Base-by-base conservation (phyloP, 2,329 filamentous ascomycete genomes). In the Trichoderma sp. region DNA sequence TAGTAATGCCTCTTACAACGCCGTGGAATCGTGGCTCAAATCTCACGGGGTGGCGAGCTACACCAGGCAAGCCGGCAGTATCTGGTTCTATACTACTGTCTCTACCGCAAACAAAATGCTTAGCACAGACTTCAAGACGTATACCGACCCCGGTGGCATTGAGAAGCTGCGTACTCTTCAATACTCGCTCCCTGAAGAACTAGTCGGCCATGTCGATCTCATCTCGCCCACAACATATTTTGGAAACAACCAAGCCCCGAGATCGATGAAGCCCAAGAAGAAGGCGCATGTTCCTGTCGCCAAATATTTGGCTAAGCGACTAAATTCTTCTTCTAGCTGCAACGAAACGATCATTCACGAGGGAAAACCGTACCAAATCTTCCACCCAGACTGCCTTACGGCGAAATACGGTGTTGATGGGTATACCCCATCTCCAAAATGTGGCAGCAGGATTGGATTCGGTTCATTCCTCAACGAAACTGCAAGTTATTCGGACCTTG, bases 171-270 rank as follows among this genome's bases (percentile, higher is more conserved):
- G 72, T 29, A 72, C 72, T 33, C 69, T 62, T 19, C 63, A 73
- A 24, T 73, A 72, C 49, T 73, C 72, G 6, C 61, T 73, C 29
- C 72, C 72, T 14, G 49, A 70, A 49, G 59, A 53, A 35, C 69
- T 73, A 5, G 68, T 71, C 49, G 40, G 47, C 27, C 61, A 72
- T 31, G 63, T 73, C 24, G 72, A 73, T 40, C 70, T 70, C 14
- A 71, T 73, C 31, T 64, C 70, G 0, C 72, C 72, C 3, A 72
- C 72, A 2, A 73, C 71, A 7, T 70, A 68, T 6, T 69, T 73
- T 21, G 70, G 66, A 29, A 70, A 70, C 69, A 31, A 52, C 40
- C 13, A 27, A 49, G 16, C 59, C 70, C n/a, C 37, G 55, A 67
- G 43, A n/a, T n/a, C 33, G 13, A 11, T n/a, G 33, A 61, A 3